A percentile compares a stretch with the other conserved stretches of the same genome.
These are phyloP conservation scores for Acacia acuminata DNA, from an alignment of 306 rosid species.

Conservation along the genomic window DNA sequence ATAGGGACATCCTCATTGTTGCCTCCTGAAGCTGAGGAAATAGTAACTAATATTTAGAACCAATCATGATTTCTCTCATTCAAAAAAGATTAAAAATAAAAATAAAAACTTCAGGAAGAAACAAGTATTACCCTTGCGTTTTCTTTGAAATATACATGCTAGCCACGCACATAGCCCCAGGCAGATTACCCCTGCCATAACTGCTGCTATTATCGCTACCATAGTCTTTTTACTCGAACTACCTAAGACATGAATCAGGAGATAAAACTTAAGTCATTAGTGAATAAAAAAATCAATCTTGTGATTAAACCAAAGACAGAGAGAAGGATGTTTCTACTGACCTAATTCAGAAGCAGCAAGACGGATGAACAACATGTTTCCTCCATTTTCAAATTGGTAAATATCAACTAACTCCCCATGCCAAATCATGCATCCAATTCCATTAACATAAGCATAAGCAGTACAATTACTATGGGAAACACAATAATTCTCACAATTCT, in stretches of 20 bases:
- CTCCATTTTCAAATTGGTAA: slow-evolving; percentile 44
- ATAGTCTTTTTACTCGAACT: slow-evolving; percentile 36
- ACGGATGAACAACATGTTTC: slow-evolving; percentile 51
- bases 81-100: background rate
- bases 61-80: background rate
- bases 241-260: slow-evolving; percentile 27
- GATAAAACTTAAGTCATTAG: background rate
- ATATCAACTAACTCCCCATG: slow-evolving; percentile 49
- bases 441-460: slow-evolving; percentile 57
- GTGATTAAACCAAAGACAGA: background rate
- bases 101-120: background rate
- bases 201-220: slow-evolving; percentile 33
- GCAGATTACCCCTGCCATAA: slow-evolving; percentile 48
- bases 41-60: slow-evolving; percentile 23
- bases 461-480: slow-evolving; percentile 46
- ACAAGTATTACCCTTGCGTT: slow-evolving; percentile 54
- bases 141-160: slow-evolving; percentile 52
- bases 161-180: slow-evolving; percentile 44
- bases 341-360: slow-evolving; percentile 65
- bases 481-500: slow-evolving; percentile 49
- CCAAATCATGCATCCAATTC: slow-evolving; percentile 85
- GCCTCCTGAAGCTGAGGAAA: slow-evolving; percentile 46
- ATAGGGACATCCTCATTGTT: slow-evolving; percentile 39
- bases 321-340: slow-evolving; percentile 21
- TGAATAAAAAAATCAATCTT: background rate